Conservation (phyloP, 768 basidiomycete genomes). For the Rhodocollybia butyracea region DNA sequence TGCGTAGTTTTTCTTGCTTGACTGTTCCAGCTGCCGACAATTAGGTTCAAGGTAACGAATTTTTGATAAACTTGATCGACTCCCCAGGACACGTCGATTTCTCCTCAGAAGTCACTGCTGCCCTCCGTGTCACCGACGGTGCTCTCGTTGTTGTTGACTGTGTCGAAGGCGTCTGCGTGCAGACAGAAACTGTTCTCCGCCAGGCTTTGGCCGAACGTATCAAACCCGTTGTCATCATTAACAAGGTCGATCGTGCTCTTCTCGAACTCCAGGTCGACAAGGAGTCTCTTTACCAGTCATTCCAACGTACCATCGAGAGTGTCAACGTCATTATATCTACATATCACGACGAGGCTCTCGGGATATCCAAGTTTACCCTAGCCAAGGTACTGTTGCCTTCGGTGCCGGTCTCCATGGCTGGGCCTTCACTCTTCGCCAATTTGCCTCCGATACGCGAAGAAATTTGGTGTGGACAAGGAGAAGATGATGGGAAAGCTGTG, state of each 20-base stretch:
- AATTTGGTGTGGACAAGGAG: constrained; percentile 97
- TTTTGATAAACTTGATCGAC: constrained; percentile 99
- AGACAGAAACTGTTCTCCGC: constrained; percentile 98
- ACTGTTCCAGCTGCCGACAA: not conserved
- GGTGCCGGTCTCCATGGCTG: constrained; percentile 99
- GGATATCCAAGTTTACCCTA: constrained; percentile 99
- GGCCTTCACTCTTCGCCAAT: constrained; percentile 99
- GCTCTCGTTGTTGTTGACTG: constrained; percentile 99
- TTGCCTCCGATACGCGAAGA: constrained; percentile 94
- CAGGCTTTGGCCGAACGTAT: constrained; percentile 98
- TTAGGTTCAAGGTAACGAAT: constrained; percentile 67
- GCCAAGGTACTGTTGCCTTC: constrained; percentile 97
- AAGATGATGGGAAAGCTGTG: constrained; percentile 98
- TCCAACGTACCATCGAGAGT: constrained; percentile 94
- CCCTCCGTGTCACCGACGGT: constrained; percentile 99
- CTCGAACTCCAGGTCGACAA: constrained; percentile 97
- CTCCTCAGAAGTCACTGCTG: constrained; percentile 99
- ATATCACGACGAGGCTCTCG: constrained; percentile 90
- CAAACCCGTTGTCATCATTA: constrained; percentile 99
- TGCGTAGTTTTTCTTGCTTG: constrained; percentile 31
- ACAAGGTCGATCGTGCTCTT: constrained; percentile 99
- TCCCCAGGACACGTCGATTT: constrained; percentile 99
- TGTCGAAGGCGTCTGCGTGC: constrained; percentile 99
- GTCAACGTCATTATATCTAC: constrained; percentile 99
- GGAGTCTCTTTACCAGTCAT: constrained; percentile 96